These are phyloP conservation scores for Monilinia polystroma DNA, from an alignment of 2,329 filamentous ascomycete species.

Conservation along the genomic window DNA sequence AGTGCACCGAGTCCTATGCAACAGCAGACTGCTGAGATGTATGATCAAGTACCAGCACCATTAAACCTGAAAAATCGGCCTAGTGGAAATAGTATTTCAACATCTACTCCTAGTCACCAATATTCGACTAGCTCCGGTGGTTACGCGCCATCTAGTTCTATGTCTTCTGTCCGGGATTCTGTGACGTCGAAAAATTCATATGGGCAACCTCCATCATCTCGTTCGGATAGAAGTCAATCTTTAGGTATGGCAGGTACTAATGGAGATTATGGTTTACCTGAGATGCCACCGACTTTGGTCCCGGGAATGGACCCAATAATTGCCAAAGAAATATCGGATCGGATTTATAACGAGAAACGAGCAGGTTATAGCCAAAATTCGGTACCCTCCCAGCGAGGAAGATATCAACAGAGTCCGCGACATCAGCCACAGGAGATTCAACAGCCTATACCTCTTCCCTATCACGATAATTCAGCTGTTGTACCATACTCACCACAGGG, in stretches of 20 bases:
- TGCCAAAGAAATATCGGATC: constrained; percentile 56
- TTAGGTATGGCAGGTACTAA: constrained; percentile 26
- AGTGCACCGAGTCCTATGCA: constrained; percentile 28
- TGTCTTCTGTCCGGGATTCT: constrained; percentile 33
- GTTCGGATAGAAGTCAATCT: constrained; percentile 32
- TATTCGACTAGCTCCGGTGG: constrained; percentile 35
- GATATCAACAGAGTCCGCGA: constrained; percentile 30
- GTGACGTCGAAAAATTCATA: constrained; percentile 36
- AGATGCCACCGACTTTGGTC: constrained; percentile 57
- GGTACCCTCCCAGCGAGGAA: constrained; percentile 46
- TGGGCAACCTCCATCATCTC: constrained; percentile 29
- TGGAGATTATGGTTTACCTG: constrained; percentile 45
- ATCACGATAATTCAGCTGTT: constrained; percentile 31
- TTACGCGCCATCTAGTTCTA: constrained; percentile 34
- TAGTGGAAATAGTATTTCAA: constrained; percentile 33
- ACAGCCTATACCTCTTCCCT: constrained; percentile 33
- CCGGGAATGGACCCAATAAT: constrained; percentile 59
- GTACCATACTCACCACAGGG: constrained; percentile 32
- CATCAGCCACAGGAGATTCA: constrained; percentile 33
- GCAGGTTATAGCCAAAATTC: constrained; percentile 46
- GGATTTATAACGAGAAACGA: constrained; percentile 57
- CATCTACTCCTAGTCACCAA: constrained; percentile 30
- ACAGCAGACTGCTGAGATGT: constrained; percentile 32
- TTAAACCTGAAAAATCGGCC: constrained; percentile 36
- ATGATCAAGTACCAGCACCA: constrained; percentile 39